Conservation (phyloP, 495 filamentous ascomycete genomes). For the Venustampulla echinocandica region DNA sequence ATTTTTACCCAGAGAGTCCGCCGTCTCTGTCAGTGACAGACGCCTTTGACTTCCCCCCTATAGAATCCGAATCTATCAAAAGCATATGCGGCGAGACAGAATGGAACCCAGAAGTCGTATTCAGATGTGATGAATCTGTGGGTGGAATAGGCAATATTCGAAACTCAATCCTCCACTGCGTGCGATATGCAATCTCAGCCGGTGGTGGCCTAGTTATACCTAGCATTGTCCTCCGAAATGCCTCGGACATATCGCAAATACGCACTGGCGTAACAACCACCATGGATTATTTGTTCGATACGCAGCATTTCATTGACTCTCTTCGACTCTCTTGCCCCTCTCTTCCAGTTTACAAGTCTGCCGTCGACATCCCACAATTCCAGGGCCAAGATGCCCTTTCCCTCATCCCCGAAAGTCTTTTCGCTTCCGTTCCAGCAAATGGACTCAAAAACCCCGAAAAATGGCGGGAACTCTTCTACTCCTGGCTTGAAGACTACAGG, state of each 20-base stretch:
- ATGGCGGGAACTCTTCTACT: background rate
- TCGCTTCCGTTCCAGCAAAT: background rate
- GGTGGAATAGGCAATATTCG: constrained; percentile 9
- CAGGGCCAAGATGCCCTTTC: too few species aligned
- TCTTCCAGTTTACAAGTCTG: too few species aligned
- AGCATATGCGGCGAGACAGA: constrained; percentile 11
- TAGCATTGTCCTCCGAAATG: constrained; percentile 1
- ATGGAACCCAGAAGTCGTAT: constrained; percentile 14
- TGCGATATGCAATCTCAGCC: constrained; percentile 15
- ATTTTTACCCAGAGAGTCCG: too few species aligned
- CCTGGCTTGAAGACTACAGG: background rate
- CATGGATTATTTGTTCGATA: constrained; percentile 10
- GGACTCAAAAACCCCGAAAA: background rate
- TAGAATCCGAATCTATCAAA: constrained; percentile 11
- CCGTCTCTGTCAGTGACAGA: background rate
- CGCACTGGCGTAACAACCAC: background rate
- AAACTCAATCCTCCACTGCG: constrained; percentile 14
- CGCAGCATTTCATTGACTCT: constrained; percentile 4
- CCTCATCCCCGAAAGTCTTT: constrained; percentile 1
- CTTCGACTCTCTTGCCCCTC: constrained; percentile 3
- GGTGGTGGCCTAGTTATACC: constrained; percentile 12
- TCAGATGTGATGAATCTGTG: constrained; percentile 7
- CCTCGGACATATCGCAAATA: background rate
- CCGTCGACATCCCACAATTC: too few species aligned
- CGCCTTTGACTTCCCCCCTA: constrained; percentile 6